Evolutionary conservation across 192 early-diverging fungal genomes (phyloP).

Genomic region (Thoreauomyces humboldtii): DNA sequence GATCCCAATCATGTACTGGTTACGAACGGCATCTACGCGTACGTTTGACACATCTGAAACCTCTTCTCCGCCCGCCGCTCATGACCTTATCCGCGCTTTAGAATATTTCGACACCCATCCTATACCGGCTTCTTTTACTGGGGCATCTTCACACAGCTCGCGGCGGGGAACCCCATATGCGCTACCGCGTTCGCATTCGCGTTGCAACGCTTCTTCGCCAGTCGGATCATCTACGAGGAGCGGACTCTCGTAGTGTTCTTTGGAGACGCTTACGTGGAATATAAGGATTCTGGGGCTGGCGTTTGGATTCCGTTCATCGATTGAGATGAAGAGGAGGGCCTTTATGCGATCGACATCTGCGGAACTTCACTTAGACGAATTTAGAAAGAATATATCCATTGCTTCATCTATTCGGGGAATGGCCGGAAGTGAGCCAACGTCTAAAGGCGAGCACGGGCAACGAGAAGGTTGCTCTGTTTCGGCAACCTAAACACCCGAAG

Average conservation of each 20-base stretch:
- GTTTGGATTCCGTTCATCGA: slow-evolving; percentile 62
- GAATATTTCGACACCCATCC: slow-evolving; percentile 84
- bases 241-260: slow-evolving; percentile 72
- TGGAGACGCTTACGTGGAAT: slow-evolving; percentile 71
- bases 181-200: slow-evolving; percentile 61
- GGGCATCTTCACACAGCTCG: slow-evolving; percentile 74
- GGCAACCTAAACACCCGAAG: too few relatives aligned
- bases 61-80: neutral
- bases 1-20: slow-evolving; percentile 74
- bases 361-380: too few relatives aligned
- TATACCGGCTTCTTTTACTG: slow-evolving; percentile 96
- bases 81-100: slow-evolving; percentile 25
- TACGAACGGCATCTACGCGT: slow-evolving; percentile 84
- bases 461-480: too few relatives aligned
- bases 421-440: too few relatives aligned
- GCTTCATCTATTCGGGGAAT: too few relatives aligned
- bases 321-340: neutral
- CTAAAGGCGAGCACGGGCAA: too few relatives aligned
- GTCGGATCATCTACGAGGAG: slow-evolving; percentile 81
- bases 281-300: slow-evolving; percentile 54
- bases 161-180: slow-evolving; percentile 79
- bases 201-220: slow-evolving; percentile 72
- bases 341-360: too few relatives aligned
- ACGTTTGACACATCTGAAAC: slow-evolving; percentile 19
- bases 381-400: too few relatives aligned